These are phyloP conservation scores for Moniliophthora roreri DNA, from an alignment of 1,284 basidiomycete species.

Conservation along the genomic window DNA sequence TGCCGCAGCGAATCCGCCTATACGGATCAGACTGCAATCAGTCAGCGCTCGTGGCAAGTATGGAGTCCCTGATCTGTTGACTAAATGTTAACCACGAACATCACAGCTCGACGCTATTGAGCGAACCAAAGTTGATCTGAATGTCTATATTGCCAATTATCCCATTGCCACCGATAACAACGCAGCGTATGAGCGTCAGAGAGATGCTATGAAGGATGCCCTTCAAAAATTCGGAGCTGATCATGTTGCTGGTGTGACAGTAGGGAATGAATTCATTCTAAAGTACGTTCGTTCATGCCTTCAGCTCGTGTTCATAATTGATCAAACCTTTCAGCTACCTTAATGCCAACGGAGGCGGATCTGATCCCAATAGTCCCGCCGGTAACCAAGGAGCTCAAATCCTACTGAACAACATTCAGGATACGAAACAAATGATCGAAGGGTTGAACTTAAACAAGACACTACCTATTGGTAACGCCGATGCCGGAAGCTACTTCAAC, in stretches of 20 bases:
- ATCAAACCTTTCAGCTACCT: conserved; percentile 38
- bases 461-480: conserved; percentile 72
- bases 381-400: conserved; percentile 32
- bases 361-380: conserved; percentile 40
- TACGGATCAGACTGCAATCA: conserved; percentile 64
- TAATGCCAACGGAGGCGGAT: conserved; percentile 28
- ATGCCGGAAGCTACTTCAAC: conserved; percentile 78
- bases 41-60: conserved; percentile 47
- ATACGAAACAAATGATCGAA: conserved; percentile 46
- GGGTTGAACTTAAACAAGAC: conserved; percentile 41
- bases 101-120: conserved; percentile 52
- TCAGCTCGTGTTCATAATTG: neutral
- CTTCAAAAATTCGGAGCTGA: conserved; percentile 33
- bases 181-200: conserved; percentile 21
- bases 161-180: conserved; percentile 49
- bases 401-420: conserved; percentile 48
- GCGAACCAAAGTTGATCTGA: conserved; percentile 68
- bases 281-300: conserved; percentile 35
- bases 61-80: neutral
- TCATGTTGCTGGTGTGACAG: conserved; percentile 67
- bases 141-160: conserved; percentile 73
- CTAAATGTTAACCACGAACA: neutral
- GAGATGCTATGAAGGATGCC: conserved; percentile 18
- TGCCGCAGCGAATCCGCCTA: conserved; percentile 45
- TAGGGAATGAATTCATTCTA: conserved; percentile 68